These are phyloP conservation scores for Metrosideros polymorpha DNA, from an alignment of 441 rosid species.

Conservation along the genomic window DNA sequence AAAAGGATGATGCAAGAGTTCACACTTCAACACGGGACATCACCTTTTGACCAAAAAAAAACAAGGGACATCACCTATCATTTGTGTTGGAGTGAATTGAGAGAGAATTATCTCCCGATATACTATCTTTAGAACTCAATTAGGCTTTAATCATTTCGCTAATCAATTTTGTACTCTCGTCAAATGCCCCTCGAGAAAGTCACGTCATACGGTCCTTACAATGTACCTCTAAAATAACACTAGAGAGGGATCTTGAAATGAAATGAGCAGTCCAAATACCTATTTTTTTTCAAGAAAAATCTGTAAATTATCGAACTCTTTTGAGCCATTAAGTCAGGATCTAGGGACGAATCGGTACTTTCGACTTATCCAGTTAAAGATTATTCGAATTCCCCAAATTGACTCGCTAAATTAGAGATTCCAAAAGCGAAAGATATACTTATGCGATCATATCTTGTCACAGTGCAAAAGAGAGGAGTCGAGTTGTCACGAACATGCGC, in stretches of 20 bases:
- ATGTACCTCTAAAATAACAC: neutral
- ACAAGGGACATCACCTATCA: neutral
- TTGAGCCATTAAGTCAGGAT: neutral
- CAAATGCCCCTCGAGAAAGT: too few species aligned
- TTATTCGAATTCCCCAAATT: too few species aligned
- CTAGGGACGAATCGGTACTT: neutral
- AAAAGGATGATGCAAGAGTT: neutral
- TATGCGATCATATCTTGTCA: too few species aligned
- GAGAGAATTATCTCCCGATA: neutral
- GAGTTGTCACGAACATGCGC: too few species aligned
- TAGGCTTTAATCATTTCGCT: neutral
- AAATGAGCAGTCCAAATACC: neutral
- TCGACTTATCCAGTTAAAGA: neutral
- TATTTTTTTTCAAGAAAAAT: neutral
- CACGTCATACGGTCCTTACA: too few species aligned
- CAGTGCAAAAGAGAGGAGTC: too few species aligned
- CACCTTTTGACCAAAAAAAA: too few species aligned
- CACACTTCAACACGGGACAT: too few species aligned
- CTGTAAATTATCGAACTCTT: accelerated
- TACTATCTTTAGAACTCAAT: neutral
- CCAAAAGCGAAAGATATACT: too few species aligned
- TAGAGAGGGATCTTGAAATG: neutral
- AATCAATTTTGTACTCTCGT: neutral
- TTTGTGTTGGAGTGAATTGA: neutral
- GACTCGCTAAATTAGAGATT: too few species aligned